Evolutionary conservation across 495 filamentous ascomycete genomes (phyloP).

Genomic region (Clavariopsis aquatica): DNA sequence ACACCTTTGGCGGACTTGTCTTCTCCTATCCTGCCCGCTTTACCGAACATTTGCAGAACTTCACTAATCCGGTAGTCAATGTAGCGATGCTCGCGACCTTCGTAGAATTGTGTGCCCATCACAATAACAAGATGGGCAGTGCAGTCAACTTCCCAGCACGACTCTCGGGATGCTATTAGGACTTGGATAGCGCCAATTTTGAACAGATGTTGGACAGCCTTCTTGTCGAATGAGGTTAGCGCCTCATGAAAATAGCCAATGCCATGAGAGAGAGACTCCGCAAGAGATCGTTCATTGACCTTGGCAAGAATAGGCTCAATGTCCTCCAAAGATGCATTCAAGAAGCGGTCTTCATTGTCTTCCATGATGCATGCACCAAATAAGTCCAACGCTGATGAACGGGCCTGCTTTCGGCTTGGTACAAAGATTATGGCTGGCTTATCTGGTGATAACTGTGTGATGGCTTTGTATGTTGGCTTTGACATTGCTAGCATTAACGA

Average conservation of each 20-base stretch:
- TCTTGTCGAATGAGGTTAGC: conserved; percentile 81
- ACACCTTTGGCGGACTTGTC: conserved; percentile 87
- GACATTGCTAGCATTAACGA: conserved; percentile 98
- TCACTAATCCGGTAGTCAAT: conserved; percentile 95
- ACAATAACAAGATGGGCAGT: conserved; percentile 89
- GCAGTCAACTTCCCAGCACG: conserved; percentile 91
- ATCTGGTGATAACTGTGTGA: conserved; percentile 79
- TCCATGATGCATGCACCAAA: conserved; percentile 80
- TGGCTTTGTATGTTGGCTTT: conserved; percentile 83
- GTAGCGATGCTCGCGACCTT: conserved; percentile 95
- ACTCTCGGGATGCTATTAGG: conserved; percentile 87
- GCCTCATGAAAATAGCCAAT: conserved; percentile 98
- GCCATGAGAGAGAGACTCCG: conserved; percentile 89
- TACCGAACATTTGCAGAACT: conserved; percentile 99
- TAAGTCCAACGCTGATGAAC: conserved; percentile 86
- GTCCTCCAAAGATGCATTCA: conserved; percentile 77
- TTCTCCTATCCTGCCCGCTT: conserved; percentile 72
- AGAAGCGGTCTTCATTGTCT: conserved; percentile 90
- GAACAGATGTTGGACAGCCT: conserved; percentile 89
- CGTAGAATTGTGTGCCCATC: conserved; percentile 99
- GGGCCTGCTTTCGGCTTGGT: conserved; percentile 86
- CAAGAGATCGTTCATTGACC: conserved; percentile 81
- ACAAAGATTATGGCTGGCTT: conserved; percentile 92
- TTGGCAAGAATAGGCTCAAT: conserved; percentile 77
- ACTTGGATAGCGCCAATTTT: conserved; percentile 90